These are phyloP conservation scores for Sphaerulina populicola DNA, from an alignment of 2,329 filamentous ascomycete species.

Conservation along the genomic window DNA sequence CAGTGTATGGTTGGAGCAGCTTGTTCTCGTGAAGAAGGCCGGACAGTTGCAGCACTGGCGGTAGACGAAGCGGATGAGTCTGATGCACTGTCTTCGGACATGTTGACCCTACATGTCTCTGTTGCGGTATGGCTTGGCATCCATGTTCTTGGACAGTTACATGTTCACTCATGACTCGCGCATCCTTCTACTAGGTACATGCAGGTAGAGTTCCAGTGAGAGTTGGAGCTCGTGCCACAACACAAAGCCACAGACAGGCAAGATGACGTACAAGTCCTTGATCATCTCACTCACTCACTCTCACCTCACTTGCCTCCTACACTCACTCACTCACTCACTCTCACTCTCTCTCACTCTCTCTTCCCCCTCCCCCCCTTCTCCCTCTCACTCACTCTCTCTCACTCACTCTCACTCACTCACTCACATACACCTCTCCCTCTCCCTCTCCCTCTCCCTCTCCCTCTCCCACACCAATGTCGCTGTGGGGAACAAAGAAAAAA, in stretches of 20 bases:
- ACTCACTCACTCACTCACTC: neutral
- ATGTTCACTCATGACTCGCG: no score
- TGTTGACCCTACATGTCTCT: no score
- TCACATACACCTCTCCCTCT: no score
- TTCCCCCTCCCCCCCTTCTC: no score
- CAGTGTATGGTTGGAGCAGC: constrained; percentile 63
- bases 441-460: no score
- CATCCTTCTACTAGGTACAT: no score
- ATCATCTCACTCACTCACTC: neutral
- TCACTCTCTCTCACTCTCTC: neutral
- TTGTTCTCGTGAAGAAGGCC: constrained; percentile 28
- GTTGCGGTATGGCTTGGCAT: no score
- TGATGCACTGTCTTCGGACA: constrained; percentile 29
- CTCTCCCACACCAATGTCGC: constrained; percentile 37
- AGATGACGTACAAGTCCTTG: no score
- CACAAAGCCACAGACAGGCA: constrained; percentile 8
- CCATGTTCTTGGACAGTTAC: no score
- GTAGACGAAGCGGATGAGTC: constrained; percentile 79
- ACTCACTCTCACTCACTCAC: no score
- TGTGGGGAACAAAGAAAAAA: constrained; percentile 50
- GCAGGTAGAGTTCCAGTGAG: no score
- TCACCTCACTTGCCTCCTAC: neutral
- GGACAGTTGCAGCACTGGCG: constrained; percentile 59
- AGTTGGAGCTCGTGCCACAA: constrained; percentile 13
- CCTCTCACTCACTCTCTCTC: no score